phyloP scores from a whole-genome alignment of 2,329 filamentous ascomycete species.

The Verticillium longisporum region DNA sequence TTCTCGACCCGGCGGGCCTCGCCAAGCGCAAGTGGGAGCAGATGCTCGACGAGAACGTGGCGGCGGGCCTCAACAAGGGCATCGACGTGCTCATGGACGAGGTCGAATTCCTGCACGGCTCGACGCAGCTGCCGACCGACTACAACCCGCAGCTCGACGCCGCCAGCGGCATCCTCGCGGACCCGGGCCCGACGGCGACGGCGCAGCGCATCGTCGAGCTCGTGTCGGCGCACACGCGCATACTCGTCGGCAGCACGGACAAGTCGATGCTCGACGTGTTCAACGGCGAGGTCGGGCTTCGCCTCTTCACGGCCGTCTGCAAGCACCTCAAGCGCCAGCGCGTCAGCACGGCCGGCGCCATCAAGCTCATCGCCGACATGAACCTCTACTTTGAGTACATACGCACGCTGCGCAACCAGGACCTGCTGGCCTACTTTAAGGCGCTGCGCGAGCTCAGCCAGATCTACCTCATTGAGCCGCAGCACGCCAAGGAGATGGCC shows the following conservation, averaged over 20 bases:
- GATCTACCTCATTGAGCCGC: conserved; percentile 85
- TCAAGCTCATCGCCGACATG: conserved; percentile 94
- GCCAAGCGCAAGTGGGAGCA: conserved; percentile 99
- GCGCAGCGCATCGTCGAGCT: conserved; percentile 77
- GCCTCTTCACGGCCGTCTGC: conserved; percentile 85
- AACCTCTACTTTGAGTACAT: conserved; percentile 88
- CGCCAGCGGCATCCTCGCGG: conserved; percentile 26
- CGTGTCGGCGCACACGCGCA: conserved; percentile 80
- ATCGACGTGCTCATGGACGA: conserved; percentile 98
- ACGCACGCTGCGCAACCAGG: conserved; percentile 70
- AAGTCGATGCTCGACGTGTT: conserved; percentile 98
- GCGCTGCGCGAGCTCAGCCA: conserved; percentile 88
- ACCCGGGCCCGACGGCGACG: conserved; percentile 71
- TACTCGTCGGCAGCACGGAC: conserved; percentile 91
- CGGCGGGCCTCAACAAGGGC: conserved; percentile 91
- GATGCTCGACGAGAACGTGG: conserved; percentile 95
- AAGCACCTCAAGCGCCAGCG: conserved; percentile 97
- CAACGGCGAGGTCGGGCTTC: conserved; percentile 92
- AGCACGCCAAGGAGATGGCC: conserved; percentile 89
- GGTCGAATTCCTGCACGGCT: conserved; percentile 90
- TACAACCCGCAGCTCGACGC: conserved; percentile 63
- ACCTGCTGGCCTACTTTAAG: conserved; percentile 83
- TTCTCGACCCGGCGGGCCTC: conserved; percentile 82
- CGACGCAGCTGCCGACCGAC: conserved; percentile 77
- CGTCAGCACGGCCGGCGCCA: conserved; percentile 79